Conservation (phyloP, 306 rosid species). For the Sindora glabra region DNA sequence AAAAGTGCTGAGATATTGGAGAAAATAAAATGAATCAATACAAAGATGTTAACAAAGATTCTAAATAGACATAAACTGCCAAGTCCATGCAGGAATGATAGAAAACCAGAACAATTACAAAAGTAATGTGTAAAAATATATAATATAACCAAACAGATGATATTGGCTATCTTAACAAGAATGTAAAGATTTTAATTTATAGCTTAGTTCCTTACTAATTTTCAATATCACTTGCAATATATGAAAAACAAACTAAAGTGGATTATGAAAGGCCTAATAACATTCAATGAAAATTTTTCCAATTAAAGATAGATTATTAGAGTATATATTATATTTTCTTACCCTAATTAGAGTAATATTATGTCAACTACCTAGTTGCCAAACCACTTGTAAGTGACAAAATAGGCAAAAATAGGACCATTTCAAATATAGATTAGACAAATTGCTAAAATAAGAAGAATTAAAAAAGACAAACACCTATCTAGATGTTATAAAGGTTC, state of each 20-base stretch:
- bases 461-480: slow-evolving; percentile 39
- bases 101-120: background rate
- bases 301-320: no score
- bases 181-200: no score
- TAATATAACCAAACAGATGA: slow-evolving; percentile 8
- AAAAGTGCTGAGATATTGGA: slow-evolving; percentile 89
- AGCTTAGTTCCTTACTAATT: no score
- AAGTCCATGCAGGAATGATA: background rate
- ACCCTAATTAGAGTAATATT: no score
- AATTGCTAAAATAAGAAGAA: background rate
- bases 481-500: slow-evolving; percentile 93
- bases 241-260: no score
- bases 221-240: no score
- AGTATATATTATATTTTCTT: no score
- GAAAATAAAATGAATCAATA: slow-evolving; percentile 18
- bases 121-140: background rate
- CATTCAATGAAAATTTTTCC: no score
- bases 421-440: background rate
- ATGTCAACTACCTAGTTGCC: no score
- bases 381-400: no score
- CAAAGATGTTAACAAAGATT: background rate
- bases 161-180: background rate
- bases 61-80: background rate
- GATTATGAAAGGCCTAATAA: no score
- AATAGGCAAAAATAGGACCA: background rate